A percentile compares a stretch with the other conserved stretches of the same genome.
These are phyloP conservation scores for Fusarium bactridioides DNA, from an alignment of 2,329 filamentous ascomycete genomes.

Conservation along the genomic window DNA sequence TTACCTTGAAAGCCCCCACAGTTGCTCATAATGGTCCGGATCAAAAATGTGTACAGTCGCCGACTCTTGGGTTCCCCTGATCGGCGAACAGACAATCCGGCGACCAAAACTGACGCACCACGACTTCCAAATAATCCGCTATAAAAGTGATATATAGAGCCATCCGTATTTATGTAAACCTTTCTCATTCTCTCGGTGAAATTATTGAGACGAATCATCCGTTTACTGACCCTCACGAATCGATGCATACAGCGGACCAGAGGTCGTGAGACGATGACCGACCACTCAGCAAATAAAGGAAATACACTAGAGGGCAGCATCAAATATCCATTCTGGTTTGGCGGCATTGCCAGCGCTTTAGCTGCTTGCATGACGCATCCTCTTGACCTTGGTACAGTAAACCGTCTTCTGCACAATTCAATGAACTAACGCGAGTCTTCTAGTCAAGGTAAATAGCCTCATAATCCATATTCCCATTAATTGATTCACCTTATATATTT, in stretches of 20 bases:
- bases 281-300: rapidly evolving
- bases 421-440: neutral
- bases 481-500: neutral
- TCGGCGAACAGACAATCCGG: neutral
- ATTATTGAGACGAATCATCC: rapidly evolving
- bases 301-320: rapidly evolving
- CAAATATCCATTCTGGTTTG: constrained; percentile 90
- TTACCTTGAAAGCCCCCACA: neutral
- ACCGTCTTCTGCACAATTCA: rapidly evolving
- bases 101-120: neutral
- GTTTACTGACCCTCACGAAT: too few species aligned
- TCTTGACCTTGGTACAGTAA: constrained; percentile 79
- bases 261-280: rapidly evolving
- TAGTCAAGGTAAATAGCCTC: neutral
- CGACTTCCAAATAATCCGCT: neutral
- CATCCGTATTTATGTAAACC: rapidly evolving
- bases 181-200: rapidly evolving
- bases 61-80: neutral
- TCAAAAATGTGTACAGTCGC: neutral
- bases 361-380: constrained; percentile 93
- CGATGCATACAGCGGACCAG: neutral
- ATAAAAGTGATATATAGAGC: rapidly evolving
- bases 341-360: constrained; percentile 90
- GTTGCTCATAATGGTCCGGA: rapidly evolving
- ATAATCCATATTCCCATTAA: neutral